phyloP scores from a whole-genome alignment of 768 basidiomycete species.

The Tulasnella sp. region DNA sequence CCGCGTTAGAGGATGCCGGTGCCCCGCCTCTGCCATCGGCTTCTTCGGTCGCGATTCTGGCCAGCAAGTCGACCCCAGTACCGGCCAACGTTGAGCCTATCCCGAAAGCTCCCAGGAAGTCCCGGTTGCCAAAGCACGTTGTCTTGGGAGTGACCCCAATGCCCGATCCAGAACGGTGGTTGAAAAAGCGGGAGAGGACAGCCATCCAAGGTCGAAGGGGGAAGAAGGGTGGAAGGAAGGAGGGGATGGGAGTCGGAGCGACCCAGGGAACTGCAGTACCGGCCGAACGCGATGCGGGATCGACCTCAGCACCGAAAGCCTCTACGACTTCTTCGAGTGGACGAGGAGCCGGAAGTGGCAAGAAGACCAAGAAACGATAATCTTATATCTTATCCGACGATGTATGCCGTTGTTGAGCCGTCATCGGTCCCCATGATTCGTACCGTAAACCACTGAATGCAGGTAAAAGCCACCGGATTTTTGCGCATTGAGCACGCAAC shows the following conservation, averaged over 20 bases:
- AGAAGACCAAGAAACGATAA: conserved; percentile 20
- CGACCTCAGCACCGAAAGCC: conserved; percentile 26
- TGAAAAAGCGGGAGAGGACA: conserved; percentile 46
- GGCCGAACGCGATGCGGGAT: conserved; percentile 24
- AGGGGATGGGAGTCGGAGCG: conserved; percentile 19
- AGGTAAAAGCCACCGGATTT: too few species aligned
- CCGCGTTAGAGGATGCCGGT: conserved; percentile 42
- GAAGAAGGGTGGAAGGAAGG: conserved; percentile 20
- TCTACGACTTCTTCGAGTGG: conserved; percentile 20
- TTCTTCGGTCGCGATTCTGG: conserved; percentile 18
- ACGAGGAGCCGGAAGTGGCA: conserved; percentile 11
- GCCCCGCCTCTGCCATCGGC: conserved; percentile 38
- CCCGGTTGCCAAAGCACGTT: conserved; percentile 64
- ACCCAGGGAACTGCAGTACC: conserved; percentile 16
- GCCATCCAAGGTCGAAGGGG: conserved; percentile 20
- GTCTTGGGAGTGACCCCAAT: conserved; percentile 65
- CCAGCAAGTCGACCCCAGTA: conserved; percentile 21
- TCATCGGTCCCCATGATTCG: too few species aligned
- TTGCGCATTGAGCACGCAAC: too few species aligned
- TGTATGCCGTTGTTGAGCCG: too few species aligned
- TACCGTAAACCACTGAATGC: too few species aligned
- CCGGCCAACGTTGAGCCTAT: conserved; percentile 24
- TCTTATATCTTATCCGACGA: too few species aligned
- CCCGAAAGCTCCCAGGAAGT: conserved; percentile 30
- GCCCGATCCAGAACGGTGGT: conserved; percentile 78